Conservation (phyloP, 2,329 filamentous ascomycete species). For the Apiospora rasikravindrae region DNA sequence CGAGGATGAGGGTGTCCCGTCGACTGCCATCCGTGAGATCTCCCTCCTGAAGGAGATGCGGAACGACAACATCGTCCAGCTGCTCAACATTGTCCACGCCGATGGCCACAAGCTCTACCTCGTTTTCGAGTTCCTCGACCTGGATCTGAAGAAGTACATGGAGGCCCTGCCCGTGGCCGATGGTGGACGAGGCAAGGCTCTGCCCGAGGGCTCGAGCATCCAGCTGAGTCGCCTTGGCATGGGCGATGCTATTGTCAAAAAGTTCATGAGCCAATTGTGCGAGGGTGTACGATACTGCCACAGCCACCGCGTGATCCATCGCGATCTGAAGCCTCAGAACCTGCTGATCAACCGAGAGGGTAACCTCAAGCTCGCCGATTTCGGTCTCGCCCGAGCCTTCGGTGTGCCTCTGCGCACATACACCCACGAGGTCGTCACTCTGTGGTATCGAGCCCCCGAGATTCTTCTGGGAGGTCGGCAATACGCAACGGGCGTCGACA, state of each 20-base stretch:
- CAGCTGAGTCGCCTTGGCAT: conserved; percentile 72
- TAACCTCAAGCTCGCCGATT: conserved; percentile 90
- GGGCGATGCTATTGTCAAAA: conserved; percentile 82
- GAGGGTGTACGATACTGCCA: conserved; percentile 88
- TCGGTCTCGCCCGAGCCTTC: conserved; percentile 87
- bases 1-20: conserved; percentile 92
- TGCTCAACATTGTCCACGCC: conserved; percentile 91
- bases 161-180: conserved; percentile 84
- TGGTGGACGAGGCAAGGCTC: conserved; percentile 81
- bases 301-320: conserved; percentile 83
- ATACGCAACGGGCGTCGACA: conserved; percentile 93
- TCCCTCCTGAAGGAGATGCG: conserved; percentile 94
- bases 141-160: conserved; percentile 97
- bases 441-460: conserved; percentile 92
- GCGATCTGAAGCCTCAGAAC: conserved; percentile 91
- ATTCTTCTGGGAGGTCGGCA: conserved; percentile 89
- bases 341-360: conserved; percentile 84
- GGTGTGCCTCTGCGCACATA: conserved; percentile 90
- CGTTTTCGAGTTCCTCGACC: conserved; percentile 88
- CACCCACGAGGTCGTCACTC: conserved; percentile 92
- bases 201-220: conserved; percentile 76
- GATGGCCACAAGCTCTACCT: conserved; percentile 95
- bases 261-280: conserved; percentile 89
- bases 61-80: conserved; percentile 85
- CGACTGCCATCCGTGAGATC: conserved; percentile 92